phyloP scores from a whole-genome alignment of 805 yeast genomes.

The Wickerhamomyces canadensis region DNA sequence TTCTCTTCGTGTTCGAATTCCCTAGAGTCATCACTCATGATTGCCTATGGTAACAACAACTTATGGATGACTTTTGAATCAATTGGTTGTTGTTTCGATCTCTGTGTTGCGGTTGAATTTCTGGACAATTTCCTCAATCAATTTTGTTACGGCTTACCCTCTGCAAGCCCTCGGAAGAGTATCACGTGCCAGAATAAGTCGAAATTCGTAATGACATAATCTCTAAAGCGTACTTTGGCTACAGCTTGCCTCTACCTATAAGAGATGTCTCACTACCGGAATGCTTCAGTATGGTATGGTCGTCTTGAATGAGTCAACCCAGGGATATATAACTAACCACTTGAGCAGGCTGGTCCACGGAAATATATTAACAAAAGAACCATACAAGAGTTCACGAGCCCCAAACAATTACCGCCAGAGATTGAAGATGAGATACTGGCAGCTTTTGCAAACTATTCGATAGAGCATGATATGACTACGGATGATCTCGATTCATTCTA shows the following conservation, averaged over 20 bases:
- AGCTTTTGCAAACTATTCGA: conserved; percentile 34
- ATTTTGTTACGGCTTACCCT: not conserved
- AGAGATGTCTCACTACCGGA: no score
- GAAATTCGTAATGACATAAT: no score
- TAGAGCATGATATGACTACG: conserved; percentile 35
- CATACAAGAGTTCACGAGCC: conserved; percentile 25
- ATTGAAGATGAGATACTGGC: conserved; percentile 41
- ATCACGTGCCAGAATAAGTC: no score
- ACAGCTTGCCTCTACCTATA: no score
- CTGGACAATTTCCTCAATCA: not conserved
- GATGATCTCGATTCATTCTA: conserved; percentile 26
- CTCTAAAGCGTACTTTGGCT: no score
- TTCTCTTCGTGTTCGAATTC: conserved; percentile 21
- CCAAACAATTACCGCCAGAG: conserved; percentile 32
- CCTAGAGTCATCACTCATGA: conserved; percentile 21
- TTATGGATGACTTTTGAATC: not conserved
- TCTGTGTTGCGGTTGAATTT: not conserved
- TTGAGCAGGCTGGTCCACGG: conserved; percentile 6
- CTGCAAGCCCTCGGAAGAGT: no score
- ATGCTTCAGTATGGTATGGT: no score
- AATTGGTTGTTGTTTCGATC: not conserved
- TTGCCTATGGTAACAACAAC: not conserved
- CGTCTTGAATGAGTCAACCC: no score
- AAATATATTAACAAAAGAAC: conserved; percentile 17
- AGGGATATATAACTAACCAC: no score